phyloP scores from a whole-genome alignment of 306 rosid genomes.

The Vigna trinervia region DNA sequence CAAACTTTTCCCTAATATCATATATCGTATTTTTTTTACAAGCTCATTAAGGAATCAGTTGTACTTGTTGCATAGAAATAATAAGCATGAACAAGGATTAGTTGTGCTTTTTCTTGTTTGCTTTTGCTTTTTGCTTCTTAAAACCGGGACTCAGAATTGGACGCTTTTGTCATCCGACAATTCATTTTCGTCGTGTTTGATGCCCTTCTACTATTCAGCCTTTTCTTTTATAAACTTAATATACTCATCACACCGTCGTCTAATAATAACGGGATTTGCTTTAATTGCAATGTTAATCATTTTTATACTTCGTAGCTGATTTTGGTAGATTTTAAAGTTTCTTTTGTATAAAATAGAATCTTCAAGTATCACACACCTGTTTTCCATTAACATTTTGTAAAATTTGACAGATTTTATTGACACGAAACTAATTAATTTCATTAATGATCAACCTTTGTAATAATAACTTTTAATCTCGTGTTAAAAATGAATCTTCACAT shows the following conservation, averaged over 20 bases:
- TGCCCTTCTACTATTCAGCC: neutral
- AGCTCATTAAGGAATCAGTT: neutral
- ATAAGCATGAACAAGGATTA: neutral
- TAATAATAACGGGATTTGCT: too few species aligned
- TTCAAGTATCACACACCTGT: too few species aligned
- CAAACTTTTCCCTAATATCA: neutral
- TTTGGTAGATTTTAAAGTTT: too few species aligned
- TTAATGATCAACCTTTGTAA: too few species aligned
- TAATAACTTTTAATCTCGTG: neutral
- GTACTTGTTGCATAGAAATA: constrained; percentile 30
- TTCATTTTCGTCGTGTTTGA: constrained; percentile 3
- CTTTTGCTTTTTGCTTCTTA: constrained; percentile 12
- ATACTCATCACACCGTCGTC: too few species aligned
- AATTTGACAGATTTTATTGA: too few species aligned
- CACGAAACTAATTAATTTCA: too few species aligned
- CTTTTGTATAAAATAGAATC: too few species aligned
- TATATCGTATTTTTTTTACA: neutral
- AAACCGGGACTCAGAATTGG: neutral
- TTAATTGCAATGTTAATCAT: too few species aligned
- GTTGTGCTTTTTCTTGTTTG: constrained; percentile 10
- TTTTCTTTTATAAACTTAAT: neutral
- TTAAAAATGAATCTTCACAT: neutral
- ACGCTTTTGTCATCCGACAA: neutral
- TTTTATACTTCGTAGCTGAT: too few species aligned
- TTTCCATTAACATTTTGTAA: too few species aligned